Base-by-base conservation (phyloP, 2,329 filamentous ascomycete genomes). In the Fusarium sp. region DNA sequence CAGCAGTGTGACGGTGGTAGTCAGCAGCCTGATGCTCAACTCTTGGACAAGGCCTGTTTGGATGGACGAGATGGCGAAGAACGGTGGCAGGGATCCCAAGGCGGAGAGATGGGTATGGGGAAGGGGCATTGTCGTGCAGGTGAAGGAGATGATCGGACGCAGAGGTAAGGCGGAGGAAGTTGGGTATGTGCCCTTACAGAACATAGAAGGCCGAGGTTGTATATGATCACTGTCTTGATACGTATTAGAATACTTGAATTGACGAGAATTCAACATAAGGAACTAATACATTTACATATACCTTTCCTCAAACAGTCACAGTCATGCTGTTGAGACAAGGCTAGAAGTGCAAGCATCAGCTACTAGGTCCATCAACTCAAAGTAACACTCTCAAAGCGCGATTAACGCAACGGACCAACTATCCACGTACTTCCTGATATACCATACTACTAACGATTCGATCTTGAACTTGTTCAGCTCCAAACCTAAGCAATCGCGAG, bases 1-100 rank as follows among this genome's bases (percentile, higher is more conserved):
- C 74, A 96, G 93, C 66, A 96, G 93, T 75, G 94, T 98, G 49
- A 96, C 93, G 66, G 96, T 99, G 8, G 96, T 98, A 1, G 86
- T 91, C 11, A 95, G 92, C 81, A 94, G 91, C 75, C 85, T 99
- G 65, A 87, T 97, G 44, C 86, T 99, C 69, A 97, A 94, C 81
- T 91, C 94, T 80, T 98, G 96, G 95, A 89, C 86, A 71, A 87
- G 95, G 18, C 96, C 96, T 0, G 83, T 84, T 33, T 98, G 95
- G 94, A 96, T 98, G 93, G 90, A 94, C 51, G 90, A 93, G 74
- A 89, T 89, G 10, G 85, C 87, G 77, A 84, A 81, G 72, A 81
- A 49, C 20, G 20, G 47, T 14, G 47, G 28, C 2, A n/a, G 14
- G 5, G 47, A n/a, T 10, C 47, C 47, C 28, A n/a, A 17, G 28